Evolutionary conservation across 257 asterid genomes (phyloP), one percentile per base, ranked within the genome.

Genomic region (Plantago ovata): DNA sequence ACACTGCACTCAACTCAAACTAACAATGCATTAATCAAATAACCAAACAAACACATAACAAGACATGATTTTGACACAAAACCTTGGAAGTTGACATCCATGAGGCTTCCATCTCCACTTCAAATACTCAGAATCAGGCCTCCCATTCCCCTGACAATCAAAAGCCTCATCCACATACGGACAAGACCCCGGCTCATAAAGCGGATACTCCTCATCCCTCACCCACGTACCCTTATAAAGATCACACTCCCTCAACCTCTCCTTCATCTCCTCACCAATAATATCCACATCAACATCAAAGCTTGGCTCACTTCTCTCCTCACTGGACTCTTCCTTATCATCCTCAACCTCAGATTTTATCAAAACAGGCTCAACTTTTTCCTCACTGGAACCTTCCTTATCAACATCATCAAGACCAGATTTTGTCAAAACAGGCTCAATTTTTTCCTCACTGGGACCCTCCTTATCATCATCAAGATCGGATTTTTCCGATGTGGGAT

Each of bases 91-190:
- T 51, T 84, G 82, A 68, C 97, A 89, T 33, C 69, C 92, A 81
- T 79, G 74, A 13, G 98, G 98, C 56, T 82, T 82, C 98, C 98
- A 93, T 71, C 85, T 77, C 97, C 95, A 89, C 23, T 88, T 82
- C 24, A 83, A 60, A 64, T 93, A 93, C 13, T 65, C 84, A 19
- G 80, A 79, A 32, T 93, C 98, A 7, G 84, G 89, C 80, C 98
- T 84, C 23, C 98, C 98, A 48, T 93, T 93, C 45, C 63, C 66
- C 73, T 82, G 95, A 41, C 98, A 93, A 72, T 86, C 89, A 62
- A 76, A 92, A 64, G 75, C 98, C 45, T 84, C 98, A 53, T 93
- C 95, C 8, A 93, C 97, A 46, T 82, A 89, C 3, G 96, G 96
- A 67, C 98, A 92, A 71, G 89, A 69, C 28, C 95, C 91, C 3